Conservation (phyloP, 495 filamentous ascomycete genomes). For the Talaromyces stipitatus region DNA sequence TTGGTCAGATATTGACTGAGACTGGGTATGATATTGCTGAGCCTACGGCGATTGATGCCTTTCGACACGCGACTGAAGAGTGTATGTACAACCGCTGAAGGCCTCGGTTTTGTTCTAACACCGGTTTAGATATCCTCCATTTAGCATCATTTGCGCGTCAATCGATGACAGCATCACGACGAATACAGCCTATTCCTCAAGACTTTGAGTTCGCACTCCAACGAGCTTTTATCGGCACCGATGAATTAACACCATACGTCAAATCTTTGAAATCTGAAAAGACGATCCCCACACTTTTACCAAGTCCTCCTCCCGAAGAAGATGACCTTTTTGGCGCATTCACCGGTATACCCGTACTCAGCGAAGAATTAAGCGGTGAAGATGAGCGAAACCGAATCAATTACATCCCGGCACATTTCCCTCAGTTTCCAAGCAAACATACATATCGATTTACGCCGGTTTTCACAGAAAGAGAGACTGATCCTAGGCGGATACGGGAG, state of each 20-base stretch:
- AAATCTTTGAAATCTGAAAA: constrained; percentile 24
- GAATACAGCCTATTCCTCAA: constrained; percentile 53
- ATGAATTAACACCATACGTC: constrained; percentile 35
- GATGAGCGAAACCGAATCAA: constrained; percentile 37
- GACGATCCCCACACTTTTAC: constrained; percentile 27
- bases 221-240: constrained; percentile 20
- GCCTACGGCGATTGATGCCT: constrained; percentile 49
- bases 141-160: constrained; percentile 48
- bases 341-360: constrained; percentile 39
- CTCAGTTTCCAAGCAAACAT: constrained; percentile 63
- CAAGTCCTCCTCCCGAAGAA: constrained; percentile 40
- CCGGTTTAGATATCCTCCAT: constrained; percentile 45
- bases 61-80: constrained; percentile 51
- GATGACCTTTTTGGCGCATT: constrained; percentile 21
- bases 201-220: constrained; percentile 63
- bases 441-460: constrained; percentile 64
- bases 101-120: constrained; percentile 1
- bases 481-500: constrained; percentile 66
- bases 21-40: constrained; percentile 53
- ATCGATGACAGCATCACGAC: constrained; percentile 55
- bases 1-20: constrained; percentile 43
- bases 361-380: constrained; percentile 43
- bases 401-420: constrained; percentile 62
- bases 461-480: constrained; percentile 56
- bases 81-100: constrained; percentile 38